Evolutionary conservation across 768 basidiomycete genomes (phyloP).

Genomic region (Coprinopsis strossmayeri): DNA sequence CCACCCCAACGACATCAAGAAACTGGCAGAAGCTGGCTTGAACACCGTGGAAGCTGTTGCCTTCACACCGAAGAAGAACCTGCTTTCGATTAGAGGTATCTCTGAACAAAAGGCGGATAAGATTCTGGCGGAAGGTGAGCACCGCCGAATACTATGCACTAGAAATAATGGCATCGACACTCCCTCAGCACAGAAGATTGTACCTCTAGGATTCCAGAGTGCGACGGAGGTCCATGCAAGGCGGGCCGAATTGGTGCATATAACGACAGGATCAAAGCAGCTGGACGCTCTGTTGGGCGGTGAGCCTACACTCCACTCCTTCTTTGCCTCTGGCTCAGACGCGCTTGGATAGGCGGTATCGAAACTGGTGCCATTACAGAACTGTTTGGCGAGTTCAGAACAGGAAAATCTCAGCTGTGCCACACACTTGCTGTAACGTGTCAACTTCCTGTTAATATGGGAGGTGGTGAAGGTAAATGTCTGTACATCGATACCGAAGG

Average conservation of each 20-base stretch:
- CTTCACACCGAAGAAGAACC: conserved; percentile 91
- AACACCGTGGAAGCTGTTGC: conserved; percentile 95
- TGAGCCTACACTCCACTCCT: conserved; percentile 20
- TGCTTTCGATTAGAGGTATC: conserved; percentile 91
- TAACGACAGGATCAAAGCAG: conserved; percentile 95
- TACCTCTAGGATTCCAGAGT: conserved; percentile 96
- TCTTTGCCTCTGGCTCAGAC: conserved; percentile 8
- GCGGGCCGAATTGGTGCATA: conserved; percentile 90
- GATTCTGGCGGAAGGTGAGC: conserved; percentile 82
- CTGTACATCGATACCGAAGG: conserved; percentile 99
- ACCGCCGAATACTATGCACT: conserved; percentile 7
- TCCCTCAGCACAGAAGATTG: conserved; percentile 79
- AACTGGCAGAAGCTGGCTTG: conserved; percentile 85
- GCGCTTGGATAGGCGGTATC: conserved; percentile 72
- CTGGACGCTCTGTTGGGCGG: conserved; percentile 94
- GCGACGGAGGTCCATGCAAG: conserved; percentile 97
- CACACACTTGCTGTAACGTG: conserved; percentile 98
- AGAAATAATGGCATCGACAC: background rate
- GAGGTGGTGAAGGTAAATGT: conserved; percentile 98
- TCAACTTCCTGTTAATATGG: conserved; percentile 95
- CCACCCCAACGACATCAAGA: conserved; percentile 87
- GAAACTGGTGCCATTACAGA: conserved; percentile 99
- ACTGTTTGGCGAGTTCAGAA: conserved; percentile 96
- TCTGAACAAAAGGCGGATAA: conserved; percentile 97
- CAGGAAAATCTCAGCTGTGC: conserved; percentile 97